Percentiles rank a stretch among this genome's conserved stretches.
Conservation (phyloP, 1,284 basidiomycete species). For the Sphagnurus paluster region DNA sequence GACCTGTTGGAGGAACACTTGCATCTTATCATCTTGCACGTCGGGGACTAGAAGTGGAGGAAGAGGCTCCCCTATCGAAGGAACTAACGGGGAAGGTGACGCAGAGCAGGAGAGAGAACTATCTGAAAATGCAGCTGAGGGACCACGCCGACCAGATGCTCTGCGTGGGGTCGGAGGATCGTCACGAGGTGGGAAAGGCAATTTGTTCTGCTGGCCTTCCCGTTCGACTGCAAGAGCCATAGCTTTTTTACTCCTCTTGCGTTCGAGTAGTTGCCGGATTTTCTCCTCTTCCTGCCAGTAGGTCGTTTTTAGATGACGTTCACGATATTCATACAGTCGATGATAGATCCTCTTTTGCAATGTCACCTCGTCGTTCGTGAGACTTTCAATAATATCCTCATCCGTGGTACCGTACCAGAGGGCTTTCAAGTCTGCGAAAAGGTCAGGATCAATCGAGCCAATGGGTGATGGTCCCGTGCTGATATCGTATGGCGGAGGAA, state of each 20-base stretch:
- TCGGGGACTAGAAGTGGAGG: conserved; percentile 46
- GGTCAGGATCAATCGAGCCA: conserved; percentile 81
- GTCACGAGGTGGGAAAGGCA: conserved; percentile 46
- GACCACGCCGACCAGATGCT: conserved; percentile 33
- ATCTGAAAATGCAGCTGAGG: conserved; percentile 13
- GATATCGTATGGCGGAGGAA: conserved; percentile 65
- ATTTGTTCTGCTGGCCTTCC: conserved; percentile 9
- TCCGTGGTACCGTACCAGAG: conserved; percentile 85
- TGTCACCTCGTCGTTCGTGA: conserved; percentile 67
- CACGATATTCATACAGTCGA: conserved; percentile 78
- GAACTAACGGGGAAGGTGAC: conserved; percentile 28
- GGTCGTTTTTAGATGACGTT: conserved; percentile 65
- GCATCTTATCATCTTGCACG: conserved; percentile 69
- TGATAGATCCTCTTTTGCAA: conserved; percentile 96
- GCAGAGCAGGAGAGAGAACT: conserved; percentile 8
- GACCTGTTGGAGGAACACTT: conserved; percentile 80
- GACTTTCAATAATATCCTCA: conserved; percentile 66
- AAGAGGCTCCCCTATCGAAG: conserved; percentile 29
- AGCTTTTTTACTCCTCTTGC: conserved; percentile 30
- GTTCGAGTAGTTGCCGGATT: conserved; percentile 29
- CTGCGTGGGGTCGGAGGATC: conserved; percentile 63
- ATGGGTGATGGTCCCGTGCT: conserved; percentile 69
- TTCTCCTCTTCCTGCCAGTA: conserved; percentile 54
- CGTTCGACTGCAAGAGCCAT: conserved; percentile 17
- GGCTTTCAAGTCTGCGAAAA: conserved; percentile 88